Percentiles rank a stretch among this genome's conserved stretches.
phyloP scores from a whole-genome alignment of 805 yeast genomes.

The Saturnispora diversa region DNA sequence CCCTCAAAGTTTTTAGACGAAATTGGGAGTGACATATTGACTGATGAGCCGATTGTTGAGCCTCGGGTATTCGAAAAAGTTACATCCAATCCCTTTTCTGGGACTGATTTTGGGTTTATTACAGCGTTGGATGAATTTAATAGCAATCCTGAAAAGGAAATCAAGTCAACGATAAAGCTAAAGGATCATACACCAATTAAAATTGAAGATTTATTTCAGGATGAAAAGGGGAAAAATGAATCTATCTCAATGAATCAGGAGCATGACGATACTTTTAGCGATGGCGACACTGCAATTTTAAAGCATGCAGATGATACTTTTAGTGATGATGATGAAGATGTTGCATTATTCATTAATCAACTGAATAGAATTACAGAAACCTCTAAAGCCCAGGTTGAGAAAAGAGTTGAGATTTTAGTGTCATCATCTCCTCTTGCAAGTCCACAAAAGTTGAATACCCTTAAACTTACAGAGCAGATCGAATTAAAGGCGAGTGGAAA shows the following conservation, averaged over 20 bases:
- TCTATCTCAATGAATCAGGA: no score
- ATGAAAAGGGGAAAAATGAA: no score
- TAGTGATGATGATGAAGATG: slow-evolving; percentile 9
- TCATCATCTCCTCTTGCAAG: neutral
- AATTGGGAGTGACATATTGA: slow-evolving; percentile 2
- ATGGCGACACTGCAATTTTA: slow-evolving; percentile 4
- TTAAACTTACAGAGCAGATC: no score
- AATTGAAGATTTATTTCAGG: slow-evolving; percentile 2
- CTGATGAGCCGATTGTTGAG: slow-evolving; percentile 5
- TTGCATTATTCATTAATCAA: neutral
- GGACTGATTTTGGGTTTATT: slow-evolving; percentile 1
- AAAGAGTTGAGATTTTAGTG: no score
- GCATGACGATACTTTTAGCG: slow-evolving; percentile 9
- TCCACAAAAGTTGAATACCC: neutral
- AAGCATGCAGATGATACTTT: slow-evolving; percentile 3
- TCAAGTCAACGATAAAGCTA: neutral
- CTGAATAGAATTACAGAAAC: slow-evolving; percentile 4
- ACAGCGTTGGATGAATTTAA: slow-evolving; percentile 7
- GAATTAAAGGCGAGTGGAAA: no score
- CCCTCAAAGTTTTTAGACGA: slow-evolving; percentile 9
- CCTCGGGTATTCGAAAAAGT: neutral
- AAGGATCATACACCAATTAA: neutral
- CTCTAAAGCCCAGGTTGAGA: neutral
- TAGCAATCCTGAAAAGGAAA: neutral
- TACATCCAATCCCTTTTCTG: neutral